Conservation (phyloP, 2,329 filamentous ascomycete species). For the Lachnellula subtilissima region DNA sequence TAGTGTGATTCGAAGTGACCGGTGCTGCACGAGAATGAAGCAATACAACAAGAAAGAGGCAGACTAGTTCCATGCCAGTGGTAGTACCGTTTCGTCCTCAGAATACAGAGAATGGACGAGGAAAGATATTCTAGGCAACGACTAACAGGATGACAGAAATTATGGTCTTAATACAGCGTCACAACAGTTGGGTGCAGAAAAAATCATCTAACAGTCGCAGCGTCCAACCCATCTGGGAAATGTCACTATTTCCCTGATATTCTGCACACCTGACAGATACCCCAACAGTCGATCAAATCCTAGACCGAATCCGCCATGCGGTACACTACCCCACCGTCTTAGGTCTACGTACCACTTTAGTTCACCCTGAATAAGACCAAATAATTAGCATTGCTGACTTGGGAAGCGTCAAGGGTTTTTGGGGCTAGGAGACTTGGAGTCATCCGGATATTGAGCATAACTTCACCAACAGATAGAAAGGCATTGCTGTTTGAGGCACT, state of each 20-base stretch:
- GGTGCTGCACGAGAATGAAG: not conserved
- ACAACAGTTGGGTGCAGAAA: not conserved
- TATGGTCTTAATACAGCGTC: not conserved
- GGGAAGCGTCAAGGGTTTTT: too few species aligned
- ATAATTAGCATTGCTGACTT: not conserved
- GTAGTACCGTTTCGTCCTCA: not conserved
- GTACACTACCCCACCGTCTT: constrained; percentile 63
- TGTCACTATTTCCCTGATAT: constrained; percentile 62
- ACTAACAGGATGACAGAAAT: not conserved
- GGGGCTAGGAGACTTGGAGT: not conserved
- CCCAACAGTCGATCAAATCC: constrained; percentile 66
- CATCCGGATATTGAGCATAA: not conserved
- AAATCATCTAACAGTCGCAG: constrained; percentile 32
- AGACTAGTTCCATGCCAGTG: not conserved
- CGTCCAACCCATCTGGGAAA: constrained; percentile 56
- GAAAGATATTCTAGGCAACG: not conserved
- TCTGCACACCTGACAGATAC: constrained; percentile 61
- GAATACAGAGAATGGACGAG: not conserved
- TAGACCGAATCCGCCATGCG: constrained; percentile 68
- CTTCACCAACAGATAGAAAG: not conserved
- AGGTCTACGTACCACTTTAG: constrained; percentile 69
- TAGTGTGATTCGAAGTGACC: not conserved
- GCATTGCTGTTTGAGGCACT: not conserved
- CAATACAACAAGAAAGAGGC: not conserved
- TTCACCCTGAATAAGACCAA: constrained; percentile 28